Base-by-base conservation (phyloP, 768 basidiomycete genomes). In the Russula foetens region DNA sequence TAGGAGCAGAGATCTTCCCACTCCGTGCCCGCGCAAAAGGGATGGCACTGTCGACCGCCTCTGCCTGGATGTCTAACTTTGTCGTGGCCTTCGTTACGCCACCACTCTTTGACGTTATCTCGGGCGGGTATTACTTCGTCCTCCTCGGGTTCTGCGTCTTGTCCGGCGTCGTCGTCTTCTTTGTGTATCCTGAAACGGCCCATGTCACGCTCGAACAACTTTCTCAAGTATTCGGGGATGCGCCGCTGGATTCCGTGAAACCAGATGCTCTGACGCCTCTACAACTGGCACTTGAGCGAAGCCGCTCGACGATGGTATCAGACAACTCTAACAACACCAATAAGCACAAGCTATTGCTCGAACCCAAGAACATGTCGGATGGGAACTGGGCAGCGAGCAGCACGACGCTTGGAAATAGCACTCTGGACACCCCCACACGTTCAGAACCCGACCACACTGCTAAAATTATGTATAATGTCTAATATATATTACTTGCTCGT, bases 81-180 rank as follows among this genome's bases (percentile, higher is more conserved):
- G 69, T 75, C 61, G 70, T 79, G 63, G 79, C 77, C 3, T 79
- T 78, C 70, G 72, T 76, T 58, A 78, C 77, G 0, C 85, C 87
- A 3, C 85, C 81, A 61, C 77, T 87, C 41, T 85, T 87, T 63
- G 73, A 81, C 57, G 67, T 66, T 45, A 71, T 81, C 67, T 66
- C 67, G 11, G 81, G 75, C 28, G 79, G 77, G 0, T 80, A 78
- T 67, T 82, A 81, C 71, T 81, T 82, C 66, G 68, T 81, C 46
- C 73, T 81, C 55, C 70, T 77, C 39, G 78, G 75, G 26, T 81
- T 76, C 65, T 77, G 78, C 62, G 45, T 75, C 63, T 52, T 78
- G 46, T 80, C 78, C 3, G 72, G 76, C 21, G n/a, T 75, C 9
- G 71, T 81, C 21, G 79, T 81, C 24, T 80, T 70, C 65, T 70